Percentiles rank a stretch among this genome's conserved stretches.
Conservation (phyloP, 2,329 filamentous ascomycete species). For the Lecanicillium sp. region DNA sequence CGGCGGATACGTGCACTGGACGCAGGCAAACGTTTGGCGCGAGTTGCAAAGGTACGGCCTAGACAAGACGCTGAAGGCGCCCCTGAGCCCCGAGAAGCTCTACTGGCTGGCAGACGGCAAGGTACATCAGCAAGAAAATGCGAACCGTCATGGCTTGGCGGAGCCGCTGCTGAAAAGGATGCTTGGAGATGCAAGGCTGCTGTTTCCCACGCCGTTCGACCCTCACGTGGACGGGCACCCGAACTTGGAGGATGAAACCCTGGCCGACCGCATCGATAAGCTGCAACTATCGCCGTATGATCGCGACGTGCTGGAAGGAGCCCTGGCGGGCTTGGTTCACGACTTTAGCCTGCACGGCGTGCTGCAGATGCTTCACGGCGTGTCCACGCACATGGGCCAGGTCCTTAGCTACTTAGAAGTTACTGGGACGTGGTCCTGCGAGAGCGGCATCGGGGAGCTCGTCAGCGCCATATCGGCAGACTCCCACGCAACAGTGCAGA, state of each 20-base stretch:
- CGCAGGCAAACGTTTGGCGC: neutral
- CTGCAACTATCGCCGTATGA: neutral
- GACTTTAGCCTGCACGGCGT: neutral
- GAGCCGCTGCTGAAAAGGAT: neutral
- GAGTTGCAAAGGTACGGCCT: neutral
- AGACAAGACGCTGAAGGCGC: neutral
- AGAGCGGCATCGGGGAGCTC: neutral
- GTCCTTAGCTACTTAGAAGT: neutral
- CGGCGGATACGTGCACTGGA: constrained; percentile 2
- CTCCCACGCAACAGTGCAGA: neutral
- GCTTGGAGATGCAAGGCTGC: neutral
- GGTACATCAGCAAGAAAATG: neutral
- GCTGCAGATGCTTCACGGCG: neutral
- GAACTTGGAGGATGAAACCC: neutral
- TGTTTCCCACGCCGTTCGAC: neutral
- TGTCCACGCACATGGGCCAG: neutral
- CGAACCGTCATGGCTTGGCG: too few relatives aligned
- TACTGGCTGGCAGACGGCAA: constrained; percentile 1
- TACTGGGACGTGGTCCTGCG: neutral
- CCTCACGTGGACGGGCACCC: neutral
- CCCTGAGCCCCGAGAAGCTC: neutral
- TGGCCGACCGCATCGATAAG: neutral
- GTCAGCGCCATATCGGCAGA: neutral
- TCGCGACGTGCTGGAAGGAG: neutral
- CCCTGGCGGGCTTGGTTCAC: neutral